Conservation (phyloP, 2,329 filamentous ascomycete species). For the Rutstroemia sp. region DNA sequence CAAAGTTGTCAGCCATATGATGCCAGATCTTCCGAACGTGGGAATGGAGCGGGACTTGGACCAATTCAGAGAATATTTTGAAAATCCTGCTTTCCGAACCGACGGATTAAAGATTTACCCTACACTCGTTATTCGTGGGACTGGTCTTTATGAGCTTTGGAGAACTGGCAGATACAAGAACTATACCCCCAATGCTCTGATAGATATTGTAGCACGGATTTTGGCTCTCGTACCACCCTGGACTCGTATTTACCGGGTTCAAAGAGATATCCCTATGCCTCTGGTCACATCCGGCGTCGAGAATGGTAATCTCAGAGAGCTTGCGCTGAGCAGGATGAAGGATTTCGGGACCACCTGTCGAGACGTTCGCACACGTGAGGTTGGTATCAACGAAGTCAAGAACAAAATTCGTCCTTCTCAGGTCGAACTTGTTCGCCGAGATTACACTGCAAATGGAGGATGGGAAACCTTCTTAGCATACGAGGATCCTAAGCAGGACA, state of each 20-base stretch:
- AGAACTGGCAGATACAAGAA: conserved; percentile 96
- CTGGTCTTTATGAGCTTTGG: conserved; percentile 95
- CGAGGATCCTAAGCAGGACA: conserved; percentile 97
- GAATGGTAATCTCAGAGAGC: conserved; percentile 90
- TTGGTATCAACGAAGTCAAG: conserved; percentile 98
- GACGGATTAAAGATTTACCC: conserved; percentile 98
- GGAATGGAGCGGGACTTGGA: conserved; percentile 97
- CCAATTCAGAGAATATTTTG: conserved; percentile 96
- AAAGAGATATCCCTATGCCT: conserved; percentile 99
- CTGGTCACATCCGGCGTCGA: conserved; percentile 97
- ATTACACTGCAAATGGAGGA: conserved; percentile 91
- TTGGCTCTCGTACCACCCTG: conserved; percentile 90
- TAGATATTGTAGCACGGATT: conserved; percentile 95
- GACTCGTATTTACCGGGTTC: conserved; percentile 97
- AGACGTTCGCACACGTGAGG: conserved; percentile 91
- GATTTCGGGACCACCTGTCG: conserved; percentile 97
- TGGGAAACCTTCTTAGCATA: conserved; percentile 99
- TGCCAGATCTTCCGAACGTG: conserved; percentile 96
- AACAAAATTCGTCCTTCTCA: conserved; percentile 96
- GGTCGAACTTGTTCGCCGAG: conserved; percentile 86
- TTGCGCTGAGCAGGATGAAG: conserved; percentile 96
- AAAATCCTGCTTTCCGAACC: conserved; percentile 90
- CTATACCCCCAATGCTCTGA: conserved; percentile 93
- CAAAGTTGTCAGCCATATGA: conserved; percentile 99
- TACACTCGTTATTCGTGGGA: conserved; percentile 92